These are phyloP conservation scores for Pouteria glomerata DNA, from an alignment of 148 eudicot species.

Conservation along the genomic window DNA sequence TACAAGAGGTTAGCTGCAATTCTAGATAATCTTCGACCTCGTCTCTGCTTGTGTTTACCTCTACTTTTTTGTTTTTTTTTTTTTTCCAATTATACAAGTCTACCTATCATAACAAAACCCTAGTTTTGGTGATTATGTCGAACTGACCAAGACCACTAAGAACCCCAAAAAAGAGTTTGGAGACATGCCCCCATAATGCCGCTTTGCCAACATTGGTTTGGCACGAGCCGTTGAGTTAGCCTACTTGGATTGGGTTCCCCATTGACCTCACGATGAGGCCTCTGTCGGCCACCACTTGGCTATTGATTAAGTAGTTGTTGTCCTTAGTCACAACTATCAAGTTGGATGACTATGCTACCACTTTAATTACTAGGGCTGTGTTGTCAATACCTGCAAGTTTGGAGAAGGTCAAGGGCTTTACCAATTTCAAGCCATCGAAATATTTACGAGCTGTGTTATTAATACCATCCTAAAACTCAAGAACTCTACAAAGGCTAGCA, in stretches of 20 bases:
- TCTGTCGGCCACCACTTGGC: constrained; percentile 65
- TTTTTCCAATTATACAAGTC: no score
- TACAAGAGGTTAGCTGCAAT: no score
- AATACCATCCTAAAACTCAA: constrained; percentile 33
- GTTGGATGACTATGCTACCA: constrained; percentile 28
- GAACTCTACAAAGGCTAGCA: constrained; percentile 2
- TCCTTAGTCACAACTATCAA: constrained; percentile 78
- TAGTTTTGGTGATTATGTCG: no score
- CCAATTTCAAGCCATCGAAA: constrained; percentile 56
- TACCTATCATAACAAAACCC: no score
- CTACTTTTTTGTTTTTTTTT: no score
- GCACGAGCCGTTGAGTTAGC: background rate
- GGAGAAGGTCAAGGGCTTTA: constrained; percentile 48
- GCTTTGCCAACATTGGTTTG: constrained; percentile 78
- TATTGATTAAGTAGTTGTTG: constrained; percentile 85
- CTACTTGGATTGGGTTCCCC: constrained; percentile 6
- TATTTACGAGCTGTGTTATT: constrained; percentile 47
- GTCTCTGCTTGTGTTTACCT: no score
- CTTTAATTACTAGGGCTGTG: constrained; percentile 29
- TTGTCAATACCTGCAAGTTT: constrained; percentile 40
- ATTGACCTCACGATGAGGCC: constrained; percentile 66
- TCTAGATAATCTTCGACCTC: no score
- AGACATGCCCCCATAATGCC: constrained; percentile 77
- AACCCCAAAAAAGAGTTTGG: no score
- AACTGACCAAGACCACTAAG: no score